Base-by-base conservation (phyloP, 2,329 filamentous ascomycete species). In the Sporothrix brunneoviolacea region DNA sequence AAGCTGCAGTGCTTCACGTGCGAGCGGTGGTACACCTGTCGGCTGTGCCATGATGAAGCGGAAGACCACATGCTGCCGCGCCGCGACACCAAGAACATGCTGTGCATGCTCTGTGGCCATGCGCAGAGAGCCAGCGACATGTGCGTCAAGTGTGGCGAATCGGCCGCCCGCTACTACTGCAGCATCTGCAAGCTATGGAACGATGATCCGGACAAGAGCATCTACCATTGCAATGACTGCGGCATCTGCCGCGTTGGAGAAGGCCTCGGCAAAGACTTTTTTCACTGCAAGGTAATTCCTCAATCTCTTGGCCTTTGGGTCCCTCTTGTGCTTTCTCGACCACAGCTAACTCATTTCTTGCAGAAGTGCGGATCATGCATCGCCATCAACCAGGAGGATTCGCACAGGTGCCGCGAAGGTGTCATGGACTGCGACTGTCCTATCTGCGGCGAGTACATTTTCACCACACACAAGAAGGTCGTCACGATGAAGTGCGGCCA, bases 151-250 rank as follows among this genome's bases (percentile, higher is more conserved):
- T 98, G 93, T 64, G 85, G 83, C 16, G 81, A 83, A 58, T 79
- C 82, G 52, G 81, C 88, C 7, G 90, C 91, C 12, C 86, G 86
- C 62, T 97, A 97, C 66, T 98, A 94, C 64, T 98, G 93, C 69
- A 79, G 82, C 48, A 86, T 93, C 50, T 98, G 93, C 75, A 96
- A 96, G 68, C 76, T 98, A 2, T 98, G 93, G 93, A 91, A 97
- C 62, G 90, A 97, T 62, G 88, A 96, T 59, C 80, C 83, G 49
- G 84, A 82, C 58, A 96, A 94, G 66, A 86, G 84, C 57, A 95
- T 97, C 51, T 98, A 98, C 64, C 93, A 98, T 65, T 98, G 93
- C 66, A 80, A 83, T 61, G 93, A 97, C 62, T 98, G 93, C 66
- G 93, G 93, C 4, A 95, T 98, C 54, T 98, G 93, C 64, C 80